Evolutionary conservation across 1,284 basidiomycete genomes (phyloP), one percentile per base, ranked within the genome.

Genomic region (Thecaphora thlaspeos): DNA sequence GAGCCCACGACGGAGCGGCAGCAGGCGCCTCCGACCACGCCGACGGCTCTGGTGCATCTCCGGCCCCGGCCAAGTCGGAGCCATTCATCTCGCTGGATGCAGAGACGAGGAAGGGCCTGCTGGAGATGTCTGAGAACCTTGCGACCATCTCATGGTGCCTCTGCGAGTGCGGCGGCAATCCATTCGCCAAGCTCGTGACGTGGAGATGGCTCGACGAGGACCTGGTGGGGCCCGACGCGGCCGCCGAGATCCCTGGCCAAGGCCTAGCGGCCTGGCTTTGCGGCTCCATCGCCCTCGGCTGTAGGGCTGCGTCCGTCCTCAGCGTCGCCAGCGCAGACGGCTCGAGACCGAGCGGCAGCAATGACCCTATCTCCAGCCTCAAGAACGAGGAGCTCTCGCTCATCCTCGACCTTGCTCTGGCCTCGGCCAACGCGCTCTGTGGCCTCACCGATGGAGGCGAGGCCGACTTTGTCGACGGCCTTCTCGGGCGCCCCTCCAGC

Each of bases 61-160:
- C 30, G 2, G 15, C 28, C 17, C 18, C n/a, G 23, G 17, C 17
- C 18, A 39, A 21, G 21, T 49, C 32, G 17, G 59, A 59, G 30
- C 62, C 62, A 19, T 70, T 65, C 48, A 48, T 61, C 37, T 21
- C 43, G 3, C 58, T 71, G 42, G 67, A 64, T 32, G 41, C 51
- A 18, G 55, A 53, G 26, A 63, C 70, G 1, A 45, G 63, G 5
- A 64, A 61, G 41, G 65, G 61, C 12, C 54, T 71, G 18, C 43
- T 70, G 36, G 70, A 71, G 48, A 61, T 61, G 58, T 66, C 60
- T 22, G 67, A 64, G 26, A 69, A 55, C 34, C 56, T 70, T 14
- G 70, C 66, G n/a, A 68, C 67, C 5, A 32, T 62, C 15, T 51
- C 68, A 2, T 58, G 61, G 54, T 67, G 67, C 38, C 38, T 70